These are phyloP conservation scores for Excoecaria cochinchinensis DNA, from an alignment of 345 rosid genomes.

Conservation along the genomic window DNA sequence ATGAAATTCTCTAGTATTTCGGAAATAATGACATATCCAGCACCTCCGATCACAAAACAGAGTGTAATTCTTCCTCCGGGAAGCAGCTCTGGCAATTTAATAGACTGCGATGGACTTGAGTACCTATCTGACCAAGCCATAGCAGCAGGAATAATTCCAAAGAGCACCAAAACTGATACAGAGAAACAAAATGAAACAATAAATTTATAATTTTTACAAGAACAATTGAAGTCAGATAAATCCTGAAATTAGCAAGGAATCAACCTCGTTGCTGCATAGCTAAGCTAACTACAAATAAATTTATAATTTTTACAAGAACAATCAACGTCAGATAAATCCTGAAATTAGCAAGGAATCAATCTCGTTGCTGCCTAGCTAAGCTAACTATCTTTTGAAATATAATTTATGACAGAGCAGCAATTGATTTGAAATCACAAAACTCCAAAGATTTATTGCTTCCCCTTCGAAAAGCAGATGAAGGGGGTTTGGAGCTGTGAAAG, in stretches of 20 bases:
- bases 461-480: neutral
- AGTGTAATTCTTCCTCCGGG: slow-evolving; percentile 78
- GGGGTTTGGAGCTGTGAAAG: too few relatives aligned
- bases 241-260: neutral
- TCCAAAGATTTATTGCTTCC: neutral
- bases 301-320: neutral
- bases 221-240: neutral
- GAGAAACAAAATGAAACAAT: neutral
- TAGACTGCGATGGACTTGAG: slow-evolving; percentile 35
- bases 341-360: neutral
- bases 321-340: neutral
- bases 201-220: neutral
- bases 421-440: neutral
- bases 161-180: slow-evolving; percentile 59
- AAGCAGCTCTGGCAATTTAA: slow-evolving; percentile 45
- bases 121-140: slow-evolving; percentile 96
- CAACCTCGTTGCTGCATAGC: neutral
- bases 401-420: neutral
- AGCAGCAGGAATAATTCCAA: slow-evolving; percentile 86
- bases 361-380: neutral
- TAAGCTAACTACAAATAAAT: neutral
- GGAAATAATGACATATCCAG: slow-evolving; percentile 60
- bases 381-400: too few relatives aligned
- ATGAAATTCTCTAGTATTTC: slow-evolving; percentile 46
- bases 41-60: slow-evolving; percentile 51